phyloP scores from a whole-genome alignment of 805 yeast species.

The Kodamaea nitidulidarum region DNA sequence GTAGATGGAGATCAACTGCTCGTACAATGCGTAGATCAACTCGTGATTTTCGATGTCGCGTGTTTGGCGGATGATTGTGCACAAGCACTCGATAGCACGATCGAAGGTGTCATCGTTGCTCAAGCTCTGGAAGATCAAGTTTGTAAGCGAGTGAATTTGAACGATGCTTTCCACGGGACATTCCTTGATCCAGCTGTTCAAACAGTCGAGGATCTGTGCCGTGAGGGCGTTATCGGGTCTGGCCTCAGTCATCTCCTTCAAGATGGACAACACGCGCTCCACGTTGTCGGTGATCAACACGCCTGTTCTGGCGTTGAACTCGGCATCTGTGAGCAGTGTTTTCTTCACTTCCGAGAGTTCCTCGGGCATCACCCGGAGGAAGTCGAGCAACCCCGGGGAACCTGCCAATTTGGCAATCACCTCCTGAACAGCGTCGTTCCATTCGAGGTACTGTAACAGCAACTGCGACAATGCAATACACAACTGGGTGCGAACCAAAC shows the following conservation, averaged over 20 bases:
- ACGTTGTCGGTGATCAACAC: conserved; percentile 65
- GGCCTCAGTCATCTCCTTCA: conserved; percentile 44
- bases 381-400: conserved; percentile 56
- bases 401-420: conserved; percentile 48
- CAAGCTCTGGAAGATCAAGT: conserved; percentile 56
- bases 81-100: conserved; percentile 80
- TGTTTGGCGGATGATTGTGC: conserved; percentile 77
- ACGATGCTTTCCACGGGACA: conserved; percentile 71
- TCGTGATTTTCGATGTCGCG: conserved; percentile 64
- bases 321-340: conserved; percentile 78
- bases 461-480: conserved; percentile 78
- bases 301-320: conserved; percentile 60
- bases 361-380: conserved; percentile 85
- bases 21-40: conserved; percentile 62
- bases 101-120: conserved; percentile 74
- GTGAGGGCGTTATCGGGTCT: conserved; percentile 8
- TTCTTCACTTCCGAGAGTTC: conserved; percentile 76
- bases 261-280: conserved; percentile 58
- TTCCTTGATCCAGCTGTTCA: conserved; percentile 89
- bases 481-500: conserved; percentile 75
- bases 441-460: conserved; percentile 68
- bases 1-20: conserved; percentile 61
- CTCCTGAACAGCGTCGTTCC: conserved; percentile 71
- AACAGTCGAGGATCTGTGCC: conserved; percentile 60
- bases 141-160: conserved; percentile 57